Percentiles rank a stretch among this genome's conserved stretches.
Evolutionary conservation across 495 filamentous ascomycete genomes (phyloP).

Genomic region (Amniculicola lignicola): DNA sequence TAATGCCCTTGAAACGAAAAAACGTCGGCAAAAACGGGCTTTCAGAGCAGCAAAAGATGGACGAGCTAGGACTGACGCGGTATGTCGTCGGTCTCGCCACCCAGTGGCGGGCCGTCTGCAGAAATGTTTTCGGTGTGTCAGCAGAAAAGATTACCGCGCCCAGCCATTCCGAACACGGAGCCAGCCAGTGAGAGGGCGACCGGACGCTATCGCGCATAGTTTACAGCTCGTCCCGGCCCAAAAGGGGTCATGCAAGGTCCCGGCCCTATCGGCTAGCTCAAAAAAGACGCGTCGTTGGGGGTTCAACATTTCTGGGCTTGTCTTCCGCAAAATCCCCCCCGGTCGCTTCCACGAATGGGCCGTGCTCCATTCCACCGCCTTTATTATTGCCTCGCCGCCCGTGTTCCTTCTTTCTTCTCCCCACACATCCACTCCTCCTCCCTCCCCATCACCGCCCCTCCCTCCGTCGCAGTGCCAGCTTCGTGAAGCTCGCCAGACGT

Average conservation of each 20-base stretch:
- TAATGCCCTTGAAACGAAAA: too few species aligned
- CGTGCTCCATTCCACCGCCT: conserved; percentile 18
- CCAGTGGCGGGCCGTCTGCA: too few species aligned
- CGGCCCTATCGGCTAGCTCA: neutral
- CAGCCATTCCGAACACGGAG: neutral
- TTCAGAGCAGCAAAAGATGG: too few species aligned
- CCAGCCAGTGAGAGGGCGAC: neutral
- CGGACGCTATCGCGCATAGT: neutral
- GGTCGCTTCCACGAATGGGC: neutral
- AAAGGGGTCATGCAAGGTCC: conserved; percentile 11
- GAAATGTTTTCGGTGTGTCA: neutral
- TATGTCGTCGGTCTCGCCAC: too few species aligned
- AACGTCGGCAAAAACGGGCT: too few species aligned
- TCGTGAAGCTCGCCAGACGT: neutral
- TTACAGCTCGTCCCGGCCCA: neutral
- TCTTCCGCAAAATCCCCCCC: neutral
- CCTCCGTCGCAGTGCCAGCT: conserved; percentile 11
- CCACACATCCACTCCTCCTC: conserved; percentile 9
- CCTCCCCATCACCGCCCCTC: conserved; percentile 4
- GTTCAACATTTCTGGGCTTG: conserved; percentile 3
- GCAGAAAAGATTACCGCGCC: neutral
- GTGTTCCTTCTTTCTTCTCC: conserved; percentile 19
- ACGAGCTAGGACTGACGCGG: too few species aligned
- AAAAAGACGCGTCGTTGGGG: neutral
- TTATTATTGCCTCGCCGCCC: conserved; percentile 10